Conservation (phyloP, 164 flowering plant genomes). For the Vitis amurensis region DNA sequence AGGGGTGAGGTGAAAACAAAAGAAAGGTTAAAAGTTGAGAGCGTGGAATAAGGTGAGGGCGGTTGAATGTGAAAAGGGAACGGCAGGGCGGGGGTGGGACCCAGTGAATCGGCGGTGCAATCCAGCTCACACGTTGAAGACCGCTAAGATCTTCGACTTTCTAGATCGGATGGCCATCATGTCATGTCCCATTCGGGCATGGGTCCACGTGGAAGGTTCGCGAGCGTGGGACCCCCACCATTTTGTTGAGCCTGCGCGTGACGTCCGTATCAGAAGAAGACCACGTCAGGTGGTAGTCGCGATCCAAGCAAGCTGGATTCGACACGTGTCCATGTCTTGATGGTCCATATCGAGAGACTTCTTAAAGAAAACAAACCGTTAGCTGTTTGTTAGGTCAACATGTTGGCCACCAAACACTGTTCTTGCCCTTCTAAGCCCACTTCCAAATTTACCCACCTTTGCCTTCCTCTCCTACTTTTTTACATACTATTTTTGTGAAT, state of each 20-base stretch:
- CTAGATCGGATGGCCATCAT: background rate
- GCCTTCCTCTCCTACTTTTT: no score
- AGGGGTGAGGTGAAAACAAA: no score
- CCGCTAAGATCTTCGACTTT: background rate
- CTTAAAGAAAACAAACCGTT: background rate
- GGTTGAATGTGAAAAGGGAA: no score
- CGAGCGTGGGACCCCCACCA: background rate
- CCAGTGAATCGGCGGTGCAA: no score
- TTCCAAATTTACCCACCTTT: no score
- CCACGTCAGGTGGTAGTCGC: constrained; percentile 7
- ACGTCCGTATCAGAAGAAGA: background rate
- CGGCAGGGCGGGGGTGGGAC: no score
- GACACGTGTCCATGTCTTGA: background rate
- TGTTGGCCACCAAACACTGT: no score
- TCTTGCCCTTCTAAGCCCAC: no score
- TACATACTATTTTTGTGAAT: background rate
- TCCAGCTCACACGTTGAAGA: no score
- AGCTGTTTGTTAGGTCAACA: background rate
- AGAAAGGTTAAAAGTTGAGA: no score
- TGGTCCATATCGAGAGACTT: constrained; percentile 4
- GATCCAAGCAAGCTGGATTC: constrained; percentile 3
- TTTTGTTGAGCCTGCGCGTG: background rate
- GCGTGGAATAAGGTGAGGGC: no score
- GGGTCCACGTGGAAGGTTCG: constrained; percentile 4
- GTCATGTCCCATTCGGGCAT: background rate